These are phyloP conservation scores for Pulveroboletus frians DNA, from an alignment of 768 basidiomycete species.

Conservation along the genomic window DNA sequence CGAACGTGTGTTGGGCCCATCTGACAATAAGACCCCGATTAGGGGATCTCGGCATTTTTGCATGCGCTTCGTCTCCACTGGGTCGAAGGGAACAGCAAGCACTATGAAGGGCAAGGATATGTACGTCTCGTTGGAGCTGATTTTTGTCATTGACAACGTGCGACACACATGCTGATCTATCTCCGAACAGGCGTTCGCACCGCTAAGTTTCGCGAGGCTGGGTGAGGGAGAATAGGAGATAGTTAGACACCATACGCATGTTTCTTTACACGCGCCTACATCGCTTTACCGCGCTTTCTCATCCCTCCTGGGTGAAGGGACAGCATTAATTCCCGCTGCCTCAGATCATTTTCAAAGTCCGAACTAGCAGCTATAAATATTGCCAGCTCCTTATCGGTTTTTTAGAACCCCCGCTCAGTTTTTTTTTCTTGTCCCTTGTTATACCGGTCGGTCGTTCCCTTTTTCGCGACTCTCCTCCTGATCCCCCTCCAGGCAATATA, in stretches of 20 bases:
- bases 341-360: slow-evolving; percentile 29
- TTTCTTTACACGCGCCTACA: slow-evolving; percentile 5
- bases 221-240: slow-evolving; percentile 32
- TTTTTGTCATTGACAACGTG: slow-evolving; percentile 21
- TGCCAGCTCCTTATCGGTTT: slow-evolving; percentile 2
- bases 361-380: slow-evolving; percentile 17
- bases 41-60: slow-evolving; percentile 94
- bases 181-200: slow-evolving; percentile 40
- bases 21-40: slow-evolving; percentile 10
- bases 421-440: slow-evolving; percentile 21
- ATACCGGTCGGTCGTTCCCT: slow-evolving; percentile 30
- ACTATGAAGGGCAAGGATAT: slow-evolving; percentile 86
- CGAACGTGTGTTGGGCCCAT: slow-evolving; percentile 14
- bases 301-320: too few species aligned
- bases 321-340: too few species aligned
- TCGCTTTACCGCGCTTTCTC: not conserved
- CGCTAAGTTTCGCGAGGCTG: slow-evolving; percentile 43
- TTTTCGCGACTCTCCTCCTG: not conserved
- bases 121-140: slow-evolving; percentile 44
- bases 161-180: slow-evolving; percentile 24
- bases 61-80: slow-evolving; percentile 96
- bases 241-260: slow-evolving; percentile 5
- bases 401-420: slow-evolving; percentile 31
- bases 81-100: slow-evolving; percentile 98
- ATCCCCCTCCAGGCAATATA: slow-evolving; percentile 33